phyloP scores from a whole-genome alignment of 202 grass and related monocot species.

The Bolboschoenoplectus hybrid region DNA sequence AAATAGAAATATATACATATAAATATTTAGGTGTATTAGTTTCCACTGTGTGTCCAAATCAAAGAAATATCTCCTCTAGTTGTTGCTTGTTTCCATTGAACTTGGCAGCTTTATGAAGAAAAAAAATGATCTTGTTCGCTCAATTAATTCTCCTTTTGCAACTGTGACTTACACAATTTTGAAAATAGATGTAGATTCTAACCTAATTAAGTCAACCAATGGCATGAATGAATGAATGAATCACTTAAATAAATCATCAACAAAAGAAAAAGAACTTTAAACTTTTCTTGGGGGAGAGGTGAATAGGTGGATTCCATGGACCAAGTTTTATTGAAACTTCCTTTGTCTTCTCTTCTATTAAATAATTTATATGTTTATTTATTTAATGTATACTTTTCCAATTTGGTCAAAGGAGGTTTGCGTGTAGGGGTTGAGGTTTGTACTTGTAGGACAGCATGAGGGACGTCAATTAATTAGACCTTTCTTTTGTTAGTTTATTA shows the following conservation, averaged over 20 bases:
- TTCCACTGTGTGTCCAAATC: background rate
- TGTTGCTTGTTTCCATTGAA: background rate
- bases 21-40: background rate
- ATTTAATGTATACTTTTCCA: constrained; percentile 24
- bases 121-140: background rate
- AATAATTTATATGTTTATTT: background rate
- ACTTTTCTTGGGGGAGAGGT: constrained; percentile 12
- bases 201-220: background rate
- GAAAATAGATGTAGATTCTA: background rate
- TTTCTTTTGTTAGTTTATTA: constrained; percentile 15
- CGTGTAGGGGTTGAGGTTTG: constrained; percentile 39
- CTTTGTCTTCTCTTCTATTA: background rate
- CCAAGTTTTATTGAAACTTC: constrained; percentile 19
- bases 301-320: background rate
- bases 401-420: constrained; percentile 38
- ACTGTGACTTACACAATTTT: background rate
- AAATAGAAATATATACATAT: background rate
- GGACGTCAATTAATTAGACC: background rate
- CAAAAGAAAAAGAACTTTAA: background rate
- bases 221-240: constrained; percentile 4
- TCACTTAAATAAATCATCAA: background rate
- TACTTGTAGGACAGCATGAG: constrained; percentile 38
- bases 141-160: background rate
- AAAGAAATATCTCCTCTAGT: background rate
- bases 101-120: background rate